Base-by-base conservation (phyloP, 192 early-diverging fungal species). In the Backusella macrospora region DNA sequence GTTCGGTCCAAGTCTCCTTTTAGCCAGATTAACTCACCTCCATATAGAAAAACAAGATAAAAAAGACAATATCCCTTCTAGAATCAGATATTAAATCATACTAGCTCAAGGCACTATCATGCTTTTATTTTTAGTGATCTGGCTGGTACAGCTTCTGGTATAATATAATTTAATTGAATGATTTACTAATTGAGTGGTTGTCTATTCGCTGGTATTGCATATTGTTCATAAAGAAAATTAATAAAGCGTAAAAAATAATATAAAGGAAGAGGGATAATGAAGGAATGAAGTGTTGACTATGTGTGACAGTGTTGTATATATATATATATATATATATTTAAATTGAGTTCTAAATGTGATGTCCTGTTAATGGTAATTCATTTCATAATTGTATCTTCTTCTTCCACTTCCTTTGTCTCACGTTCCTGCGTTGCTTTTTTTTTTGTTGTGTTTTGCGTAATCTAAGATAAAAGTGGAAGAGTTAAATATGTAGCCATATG, bases 371-470 rank as follows among this genome's bases (percentile, higher is more conserved):
- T 23, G 18, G 52, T 23, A 59, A 59, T 59, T 68, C 67, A 68
- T 45, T 68, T 46, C 67, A 68, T 68, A 68, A 43, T 68, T 34
- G 67, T 37, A 44, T 68, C 67, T 9, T 68, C 66, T 46, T 68
- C 44, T 16, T 26, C 23, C 21, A 13, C 5, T 47, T 46, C 67
- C 14, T 68, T 68, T 23, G 43, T 47, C 29, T 66, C 65, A 29
- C 44, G 23, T 68, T 63, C 39, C 23, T 37, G 40, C 15, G 43
- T 21, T 16, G 48, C 62, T 34, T 65, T 59, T 64, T 64, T 72
- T 72, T 42, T 62, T 62, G 18, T 43, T 64, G 23, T 38, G 44
- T 46, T 72, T 72, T 21, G 71, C 71, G 29, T 72, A 72, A 72
- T 72, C 71, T 72, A 63, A 44, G 21, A 37, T 14, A 43, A 45